Conservation (phyloP, 2,329 filamentous ascomycete genomes). For the Clonostachys solani region DNA sequence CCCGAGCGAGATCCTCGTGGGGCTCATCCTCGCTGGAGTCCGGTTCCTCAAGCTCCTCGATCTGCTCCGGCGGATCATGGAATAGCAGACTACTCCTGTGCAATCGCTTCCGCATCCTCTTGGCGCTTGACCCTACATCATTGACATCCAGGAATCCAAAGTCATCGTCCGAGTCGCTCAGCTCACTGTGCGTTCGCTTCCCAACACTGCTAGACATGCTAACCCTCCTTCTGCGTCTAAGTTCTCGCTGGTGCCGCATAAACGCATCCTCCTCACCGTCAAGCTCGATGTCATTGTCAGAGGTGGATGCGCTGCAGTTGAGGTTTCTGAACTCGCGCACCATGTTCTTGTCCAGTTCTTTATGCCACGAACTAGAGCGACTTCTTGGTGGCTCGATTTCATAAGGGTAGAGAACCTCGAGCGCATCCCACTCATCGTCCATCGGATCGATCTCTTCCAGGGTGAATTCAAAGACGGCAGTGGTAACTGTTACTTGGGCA, state of each 20-base stretch:
- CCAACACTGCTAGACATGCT: conserved; percentile 50
- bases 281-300: conserved; percentile 19
- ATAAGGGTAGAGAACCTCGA: conserved; percentile 35
- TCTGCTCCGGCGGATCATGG: conserved; percentile 43
- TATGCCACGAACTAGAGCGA: conserved; percentile 29
- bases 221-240: conserved; percentile 38
- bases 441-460: conserved; percentile 28
- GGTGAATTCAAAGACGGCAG: conserved; percentile 1
- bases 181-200: conserved; percentile 49
- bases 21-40: conserved; percentile 41
- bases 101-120: conserved; percentile 39
- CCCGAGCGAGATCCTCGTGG: conserved; percentile 32
- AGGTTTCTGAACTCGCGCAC: conserved; percentile 39
- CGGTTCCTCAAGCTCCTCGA: conserved; percentile 50
- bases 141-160: conserved; percentile 31
- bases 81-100: conserved; percentile 43
- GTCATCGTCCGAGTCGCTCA: conserved; percentile 44
- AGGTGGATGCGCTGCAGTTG: conserved; percentile 33
- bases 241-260: conserved; percentile 31
- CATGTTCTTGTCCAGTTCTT: conserved; percentile 35
- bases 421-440: conserved; percentile 37
- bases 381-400: conserved; percentile 42
- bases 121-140: conserved; percentile 40
- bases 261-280: conserved; percentile 35
- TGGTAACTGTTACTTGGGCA: conserved; percentile 1